phyloP scores from a whole-genome alignment of 106 monocot genomes.

The Dendrobium officinale region DNA sequence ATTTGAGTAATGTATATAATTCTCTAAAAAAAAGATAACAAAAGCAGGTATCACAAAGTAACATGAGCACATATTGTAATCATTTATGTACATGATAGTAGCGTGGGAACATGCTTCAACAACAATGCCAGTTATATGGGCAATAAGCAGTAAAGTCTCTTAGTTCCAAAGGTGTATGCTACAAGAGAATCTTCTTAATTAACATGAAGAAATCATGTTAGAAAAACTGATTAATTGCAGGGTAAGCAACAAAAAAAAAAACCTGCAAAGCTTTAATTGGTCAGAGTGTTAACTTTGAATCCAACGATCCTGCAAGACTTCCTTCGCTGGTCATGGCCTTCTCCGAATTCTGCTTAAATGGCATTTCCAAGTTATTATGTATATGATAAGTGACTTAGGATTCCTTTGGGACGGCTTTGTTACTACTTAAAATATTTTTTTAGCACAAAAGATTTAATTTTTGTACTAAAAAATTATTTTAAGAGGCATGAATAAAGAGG shows the following conservation, averaged over 20 bases:
- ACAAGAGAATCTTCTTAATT: background rate
- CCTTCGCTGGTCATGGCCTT: conserved; percentile 36
- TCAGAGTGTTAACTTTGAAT: conserved; percentile 54
- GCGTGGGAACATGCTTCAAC: background rate
- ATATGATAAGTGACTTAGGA: no score
- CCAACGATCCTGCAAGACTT: conserved; percentile 53
- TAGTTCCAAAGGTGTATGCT: no score
- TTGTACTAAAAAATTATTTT: no score
- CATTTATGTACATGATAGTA: background rate
- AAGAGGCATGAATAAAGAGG: no score
- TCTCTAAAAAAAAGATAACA: background rate
- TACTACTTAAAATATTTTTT: no score
- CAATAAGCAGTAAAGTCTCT: background rate
- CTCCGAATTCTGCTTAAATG: conserved; percentile 44
- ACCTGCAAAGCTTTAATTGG: conserved; percentile 3
- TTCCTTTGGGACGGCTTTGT: no score
- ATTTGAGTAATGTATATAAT: no score
- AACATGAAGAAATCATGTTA: no score
- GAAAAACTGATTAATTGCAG: background rate
- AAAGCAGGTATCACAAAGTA: background rate
- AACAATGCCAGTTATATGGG: background rate
- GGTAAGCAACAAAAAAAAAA: background rate
- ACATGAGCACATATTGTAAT: background rate
- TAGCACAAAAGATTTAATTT: no score
- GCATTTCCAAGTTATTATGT: background rate